Percentiles rank a stretch among this genome's conserved stretches.
Conservation (phyloP, 1,284 basidiomycete genomes). For the Moesziomyces parantarcticus region DNA sequence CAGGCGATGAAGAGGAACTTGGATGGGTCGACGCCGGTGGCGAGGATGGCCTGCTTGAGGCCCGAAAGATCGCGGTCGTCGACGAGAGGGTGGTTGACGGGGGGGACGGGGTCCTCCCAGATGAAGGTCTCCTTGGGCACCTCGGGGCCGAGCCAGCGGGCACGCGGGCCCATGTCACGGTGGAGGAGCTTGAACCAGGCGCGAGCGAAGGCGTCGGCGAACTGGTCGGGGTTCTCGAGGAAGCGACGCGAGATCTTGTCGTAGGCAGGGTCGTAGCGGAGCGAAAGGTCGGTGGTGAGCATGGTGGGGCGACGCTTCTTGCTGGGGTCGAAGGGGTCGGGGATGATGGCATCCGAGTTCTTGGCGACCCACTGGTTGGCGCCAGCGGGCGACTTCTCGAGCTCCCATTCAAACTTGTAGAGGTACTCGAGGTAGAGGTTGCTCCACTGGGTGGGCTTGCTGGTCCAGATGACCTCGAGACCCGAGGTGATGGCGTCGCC, state of each 20-base stretch:
- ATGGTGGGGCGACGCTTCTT: constrained; percentile 49
- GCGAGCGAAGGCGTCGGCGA: constrained; percentile 35
- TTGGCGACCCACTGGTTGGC: constrained; percentile 45
- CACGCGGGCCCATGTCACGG: constrained; percentile 47
- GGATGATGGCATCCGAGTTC: constrained; percentile 45
- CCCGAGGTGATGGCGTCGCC: constrained; percentile 37
- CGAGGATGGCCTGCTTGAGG: constrained; percentile 42
- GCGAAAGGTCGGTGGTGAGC: constrained; percentile 40
- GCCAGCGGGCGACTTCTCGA: constrained; percentile 41
- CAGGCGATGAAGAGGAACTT: constrained; percentile 40
- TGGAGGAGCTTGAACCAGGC: constrained; percentile 50
- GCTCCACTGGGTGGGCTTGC: constrained; percentile 45
- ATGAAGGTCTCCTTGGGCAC: constrained; percentile 39
- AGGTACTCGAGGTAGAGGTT: constrained; percentile 50
- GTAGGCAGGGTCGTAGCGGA: constrained; percentile 40
- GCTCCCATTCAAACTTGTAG: constrained; percentile 47
- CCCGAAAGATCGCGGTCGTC: constrained; percentile 39
- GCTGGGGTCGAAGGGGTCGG: constrained; percentile 39
- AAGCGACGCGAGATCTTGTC: constrained; percentile 40
- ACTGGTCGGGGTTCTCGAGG: constrained; percentile 40
- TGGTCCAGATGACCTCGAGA: constrained; percentile 39
- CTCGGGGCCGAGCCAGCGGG: constrained; percentile 42
- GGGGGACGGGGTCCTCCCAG: constrained; percentile 41
- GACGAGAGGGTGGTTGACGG: constrained; percentile 30
- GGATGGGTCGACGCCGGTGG: constrained; percentile 35